Base-by-base conservation (phyloP, 306 rosid genomes). In the Glycine tomentella region DNA sequence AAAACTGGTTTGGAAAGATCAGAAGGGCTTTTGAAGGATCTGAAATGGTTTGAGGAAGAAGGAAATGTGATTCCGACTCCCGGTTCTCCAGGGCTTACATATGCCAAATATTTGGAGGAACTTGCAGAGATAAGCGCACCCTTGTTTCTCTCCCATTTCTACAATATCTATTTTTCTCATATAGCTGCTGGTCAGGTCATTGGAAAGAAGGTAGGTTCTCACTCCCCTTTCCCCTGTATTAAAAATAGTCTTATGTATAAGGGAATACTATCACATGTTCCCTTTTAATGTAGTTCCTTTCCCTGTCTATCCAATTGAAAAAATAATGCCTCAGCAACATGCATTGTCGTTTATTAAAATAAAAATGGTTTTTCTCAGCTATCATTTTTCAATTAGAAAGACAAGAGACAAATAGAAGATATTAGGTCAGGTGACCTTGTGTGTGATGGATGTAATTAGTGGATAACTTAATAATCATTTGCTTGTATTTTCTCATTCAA, bases 1-100 rank as follows among this genome's bases (percentile, higher is more conserved):
- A 91, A 84, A 72, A 90, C 90, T n/a, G 97, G 98, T 25, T 80
- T 95, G 90, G 94, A 95, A 80, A 88, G 97, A 80, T 91, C 98
- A 4, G 86, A 89, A 74, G 78, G 77, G 48, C 74, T 93, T 69
- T 68, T 55, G 9, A 92, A 84, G 69, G 99, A 95, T 87, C 67
- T 95, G 17, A 88, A 90, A 61, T 90, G 97, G 94, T 84, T 93
- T 75, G 34, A 85, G 50, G 72, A 87, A 77, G 83, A 80, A 82
- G 97, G 93, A 1, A 13, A 64, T 79, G 85, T 9, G 79, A 87
- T 95, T 82, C 97, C 97, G 0, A 74, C 86, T 46, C 93, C 96
- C 50, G 87, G 87, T 62, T 69, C 75, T 69, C 86, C 92, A 1
- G 99, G 97, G 72, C 73, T 89, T 75, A 71, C 98, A 25, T 95